A percentile compares a stretch with the other conserved stretches of the same genome.
These are phyloP conservation scores for Filobasidium uniguttulatum DNA, from an alignment of 1,284 basidiomycete genomes.

Conservation along the genomic window DNA sequence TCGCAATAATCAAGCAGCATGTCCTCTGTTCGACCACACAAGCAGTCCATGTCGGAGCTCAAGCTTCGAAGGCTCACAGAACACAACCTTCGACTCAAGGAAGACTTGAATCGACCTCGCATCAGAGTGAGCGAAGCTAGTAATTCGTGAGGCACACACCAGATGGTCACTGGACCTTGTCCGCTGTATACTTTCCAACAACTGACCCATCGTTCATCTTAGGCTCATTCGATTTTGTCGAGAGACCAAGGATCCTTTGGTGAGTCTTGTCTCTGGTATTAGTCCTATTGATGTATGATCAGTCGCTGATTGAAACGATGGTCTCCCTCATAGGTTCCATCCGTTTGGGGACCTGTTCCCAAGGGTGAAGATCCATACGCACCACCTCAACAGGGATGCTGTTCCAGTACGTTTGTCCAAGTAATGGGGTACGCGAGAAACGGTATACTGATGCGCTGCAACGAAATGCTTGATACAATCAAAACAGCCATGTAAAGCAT, in stretches of 20 bases:
- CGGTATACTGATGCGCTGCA: no score
- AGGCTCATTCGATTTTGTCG: conserved; percentile 86
- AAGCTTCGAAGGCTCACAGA: conserved; percentile 84
- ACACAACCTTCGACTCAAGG: conserved; percentile 79
- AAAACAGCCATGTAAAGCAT: no score
- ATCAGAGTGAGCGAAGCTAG: conserved; percentile 83
- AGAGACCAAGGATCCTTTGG: conserved; percentile 73
- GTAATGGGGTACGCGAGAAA: no score
- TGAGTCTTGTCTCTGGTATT: conserved; percentile 35
- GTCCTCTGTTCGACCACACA: conserved; percentile 22
- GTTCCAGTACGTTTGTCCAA: conserved; percentile 29
- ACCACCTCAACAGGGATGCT: conserved; percentile 55
- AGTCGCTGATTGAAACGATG: neutral
- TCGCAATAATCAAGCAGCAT: conserved; percentile 1
- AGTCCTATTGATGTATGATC: neutral
- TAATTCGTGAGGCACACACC: conserved; percentile 49
- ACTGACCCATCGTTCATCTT: no score
- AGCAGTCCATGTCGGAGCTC: conserved; percentile 73
- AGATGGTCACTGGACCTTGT: neutral
- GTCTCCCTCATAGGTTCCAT: conserved; percentile 49
- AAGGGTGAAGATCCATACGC: conserved; percentile 82
- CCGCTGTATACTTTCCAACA: no score
- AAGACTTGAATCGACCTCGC: conserved; percentile 76
- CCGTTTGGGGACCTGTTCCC: conserved; percentile 82
- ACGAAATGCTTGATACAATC: no score